phyloP scores from a whole-genome alignment of 805 yeast species.

The Peterozyma toletana region DNA sequence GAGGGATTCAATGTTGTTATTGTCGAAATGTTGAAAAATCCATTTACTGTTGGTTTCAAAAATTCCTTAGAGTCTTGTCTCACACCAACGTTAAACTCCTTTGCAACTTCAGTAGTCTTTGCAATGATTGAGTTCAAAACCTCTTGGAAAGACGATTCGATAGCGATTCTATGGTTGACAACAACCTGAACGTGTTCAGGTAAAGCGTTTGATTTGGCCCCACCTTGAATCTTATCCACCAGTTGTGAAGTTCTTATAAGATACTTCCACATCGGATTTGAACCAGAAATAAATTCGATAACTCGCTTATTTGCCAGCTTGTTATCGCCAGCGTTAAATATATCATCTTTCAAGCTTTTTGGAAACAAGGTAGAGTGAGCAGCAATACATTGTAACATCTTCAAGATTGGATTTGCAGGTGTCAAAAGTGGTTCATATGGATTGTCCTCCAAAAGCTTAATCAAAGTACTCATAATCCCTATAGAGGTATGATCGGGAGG shows the following conservation, averaged over 20 bases:
- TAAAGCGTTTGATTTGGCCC: slow-evolving; percentile 68
- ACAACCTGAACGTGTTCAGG: slow-evolving; percentile 54
- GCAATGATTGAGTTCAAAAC: too few species aligned
- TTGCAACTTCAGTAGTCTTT: too few species aligned
- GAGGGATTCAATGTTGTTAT: slow-evolving; percentile 26
- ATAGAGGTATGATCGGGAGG: slow-evolving; percentile 78
- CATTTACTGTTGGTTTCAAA: slow-evolving; percentile 24
- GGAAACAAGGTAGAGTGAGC: slow-evolving; percentile 30
- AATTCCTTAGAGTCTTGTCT: slow-evolving; percentile 17
- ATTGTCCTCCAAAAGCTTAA: slow-evolving; percentile 43
- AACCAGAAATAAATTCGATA: slow-evolving; percentile 18
- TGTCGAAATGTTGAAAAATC: slow-evolving; percentile 31
- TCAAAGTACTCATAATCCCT: slow-evolving; percentile 58
- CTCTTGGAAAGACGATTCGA: slow-evolving; percentile 41
- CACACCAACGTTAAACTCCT: not conserved
- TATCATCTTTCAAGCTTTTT: slow-evolving; percentile 17
- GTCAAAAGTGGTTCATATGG: slow-evolving; percentile 44
- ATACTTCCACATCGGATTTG: slow-evolving; percentile 20
- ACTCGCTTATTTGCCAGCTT: slow-evolving; percentile 26
- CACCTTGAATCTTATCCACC: slow-evolving; percentile 60
- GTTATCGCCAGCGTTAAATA: slow-evolving; percentile 28
- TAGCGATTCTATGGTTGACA: slow-evolving; percentile 58
- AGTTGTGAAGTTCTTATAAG: slow-evolving; percentile 61
- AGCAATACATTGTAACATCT: slow-evolving; percentile 59
- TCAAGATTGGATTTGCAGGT: slow-evolving; percentile 48